Evolutionary conservation across 306 rosid species (phyloP).

Genomic region (Betula pendula): DNA sequence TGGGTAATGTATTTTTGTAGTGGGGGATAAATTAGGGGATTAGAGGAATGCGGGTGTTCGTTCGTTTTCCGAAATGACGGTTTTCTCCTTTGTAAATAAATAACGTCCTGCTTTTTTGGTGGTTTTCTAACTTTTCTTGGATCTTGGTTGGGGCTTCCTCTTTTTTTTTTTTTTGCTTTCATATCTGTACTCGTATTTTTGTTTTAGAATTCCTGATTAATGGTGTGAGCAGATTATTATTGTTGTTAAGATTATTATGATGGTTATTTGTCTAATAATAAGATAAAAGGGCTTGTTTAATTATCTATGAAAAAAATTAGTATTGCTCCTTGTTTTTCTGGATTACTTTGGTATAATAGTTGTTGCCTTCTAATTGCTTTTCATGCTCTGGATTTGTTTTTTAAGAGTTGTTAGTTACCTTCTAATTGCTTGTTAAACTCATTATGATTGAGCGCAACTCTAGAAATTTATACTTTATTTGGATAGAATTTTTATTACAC

Average conservation of each 20-base stretch:
- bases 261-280: not conserved
- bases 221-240: not conserved
- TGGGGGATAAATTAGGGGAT: not conserved
- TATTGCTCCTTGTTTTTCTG: not conserved
- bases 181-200: not conserved
- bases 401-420: not conserved
- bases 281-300: too few relatives aligned
- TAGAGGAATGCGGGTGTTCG: constrained; percentile 58
- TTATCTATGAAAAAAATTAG: not conserved
- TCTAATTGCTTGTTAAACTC: not conserved
- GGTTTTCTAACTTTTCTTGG: too few relatives aligned
- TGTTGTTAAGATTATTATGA: not conserved
- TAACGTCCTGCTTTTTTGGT: constrained; percentile 32
- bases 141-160: too few relatives aligned
- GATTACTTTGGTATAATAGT: not conserved
- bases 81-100: constrained; percentile 29
- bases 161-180: not conserved
- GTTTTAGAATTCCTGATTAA: not conserved
- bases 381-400: not conserved
- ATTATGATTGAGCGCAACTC: too few relatives aligned
- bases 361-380: too few relatives aligned
- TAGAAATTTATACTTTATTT: not conserved
- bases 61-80: constrained; percentile 28
- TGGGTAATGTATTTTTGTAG: constrained; percentile 17
- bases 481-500: too few relatives aligned